A percentile compares a stretch with the other conserved stretches of the same genome.
Conservation (phyloP, 1,139 yeast species). For the Yamadazyma dendronema region DNA sequence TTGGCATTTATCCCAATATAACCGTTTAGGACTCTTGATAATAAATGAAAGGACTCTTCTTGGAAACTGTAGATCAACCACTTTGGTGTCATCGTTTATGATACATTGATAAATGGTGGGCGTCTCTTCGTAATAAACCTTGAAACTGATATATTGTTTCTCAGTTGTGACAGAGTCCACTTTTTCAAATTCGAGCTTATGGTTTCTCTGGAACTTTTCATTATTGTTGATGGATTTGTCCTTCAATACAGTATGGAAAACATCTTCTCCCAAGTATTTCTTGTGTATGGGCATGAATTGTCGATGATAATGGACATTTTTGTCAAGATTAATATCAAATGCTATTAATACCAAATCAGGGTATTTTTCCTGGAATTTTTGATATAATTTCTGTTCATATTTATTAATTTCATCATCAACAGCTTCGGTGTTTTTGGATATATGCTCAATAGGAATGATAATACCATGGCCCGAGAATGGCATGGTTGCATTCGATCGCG, state of each 20-base stretch:
- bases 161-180: slow-evolving; percentile 29
- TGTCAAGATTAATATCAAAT: slow-evolving; percentile 58
- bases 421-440: slow-evolving; percentile 40
- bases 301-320: slow-evolving; percentile 63
- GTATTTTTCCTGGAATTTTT: slow-evolving; percentile 38
- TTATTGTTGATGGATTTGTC: slow-evolving; percentile 48
- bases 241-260: slow-evolving; percentile 33
- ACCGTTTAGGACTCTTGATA: slow-evolving; percentile 56
- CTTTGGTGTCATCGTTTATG: slow-evolving; percentile 22
- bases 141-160: slow-evolving; percentile 38
- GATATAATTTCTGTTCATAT: slow-evolving; percentile 45
- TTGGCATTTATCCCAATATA: slow-evolving; percentile 71
- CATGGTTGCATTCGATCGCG: slow-evolving; percentile 43
- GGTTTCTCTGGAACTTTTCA: slow-evolving; percentile 43
- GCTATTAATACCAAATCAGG: slow-evolving; percentile 47
- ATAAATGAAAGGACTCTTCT: slow-evolving; percentile 68
- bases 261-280: slow-evolving; percentile 27
- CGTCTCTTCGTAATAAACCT: slow-evolving; percentile 21
- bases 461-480: slow-evolving; percentile 80
- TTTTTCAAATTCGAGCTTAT: slow-evolving; percentile 39
- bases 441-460: slow-evolving; percentile 79
- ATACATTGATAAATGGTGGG: slow-evolving; percentile 22
- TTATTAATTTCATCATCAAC: slow-evolving; percentile 27
- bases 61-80: slow-evolving; percentile 74
- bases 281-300: slow-evolving; percentile 62